Base-by-base conservation (phyloP, 257 asterid species). In the Solanum dulcamara region DNA sequence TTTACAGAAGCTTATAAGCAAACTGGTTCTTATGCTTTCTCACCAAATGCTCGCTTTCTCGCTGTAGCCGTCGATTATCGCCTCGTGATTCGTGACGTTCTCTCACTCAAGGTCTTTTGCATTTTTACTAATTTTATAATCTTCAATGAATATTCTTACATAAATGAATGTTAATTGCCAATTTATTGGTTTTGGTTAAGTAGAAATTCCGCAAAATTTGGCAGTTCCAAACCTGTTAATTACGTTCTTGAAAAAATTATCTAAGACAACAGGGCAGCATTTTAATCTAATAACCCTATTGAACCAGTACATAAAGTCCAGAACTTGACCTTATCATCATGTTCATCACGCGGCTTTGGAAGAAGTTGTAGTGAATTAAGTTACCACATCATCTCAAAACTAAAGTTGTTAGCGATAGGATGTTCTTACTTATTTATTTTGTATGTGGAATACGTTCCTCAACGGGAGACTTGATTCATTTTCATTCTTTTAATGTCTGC, bases 1-100 rank as follows among this genome's bases (percentile, higher is more conserved):
- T 95, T 95, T 88, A 94, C 99, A 2, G 98, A 95, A 83, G 88
- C 97, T 60, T 95, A 84, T 84, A 95, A 97, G 84, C 99, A 92
- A 87, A 81, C 94, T 30, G 99, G 98, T 0, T 96, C 98, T 11
- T 93, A 92, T 86, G 93, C 96, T 72, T 97, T 97, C 91, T 97
- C 99, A 37, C 99, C 98, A 1, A 90, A 97, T 86, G 91, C 98
- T 22, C 92, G 96, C 53, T 94, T 88, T 89, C 86, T 97, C 15
- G 99, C 99, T 8, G 96, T 97, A 12, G 94, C 98, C 1, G 97
- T 91, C 18, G 99, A 95, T 90, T 97, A 94, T 86, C 98, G 99
- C 67, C 93, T 97, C 13, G 98, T 94, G 46, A 91, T 97, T 89
- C 99, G 99, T 40, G 98, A 97, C 85, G 96, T 94, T 83, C 96